Evolutionary conservation across 176 grass and related monocot genomes (phyloP).

Genomic region (Triticum turgidum): DNA sequence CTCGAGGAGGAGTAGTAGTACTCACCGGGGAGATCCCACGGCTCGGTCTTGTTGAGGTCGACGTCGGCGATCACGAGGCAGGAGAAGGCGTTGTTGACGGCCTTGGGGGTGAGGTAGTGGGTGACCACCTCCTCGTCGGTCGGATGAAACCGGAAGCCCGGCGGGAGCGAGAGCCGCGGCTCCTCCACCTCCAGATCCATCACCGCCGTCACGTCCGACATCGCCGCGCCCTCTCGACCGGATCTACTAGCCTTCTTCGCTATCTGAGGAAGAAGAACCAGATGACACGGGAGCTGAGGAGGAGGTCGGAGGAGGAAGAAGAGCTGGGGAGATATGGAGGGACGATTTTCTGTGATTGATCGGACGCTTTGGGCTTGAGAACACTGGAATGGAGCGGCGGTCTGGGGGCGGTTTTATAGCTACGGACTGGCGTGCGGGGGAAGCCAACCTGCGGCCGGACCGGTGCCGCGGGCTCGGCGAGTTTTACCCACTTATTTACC

Average conservation of each 20-base stretch:
- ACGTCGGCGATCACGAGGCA: conserved; percentile 75
- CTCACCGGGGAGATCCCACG: conserved; percentile 87
- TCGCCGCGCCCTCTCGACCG: background rate
- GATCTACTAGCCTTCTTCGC: background rate
- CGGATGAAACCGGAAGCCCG: conserved; percentile 92
- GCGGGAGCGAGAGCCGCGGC: conserved; percentile 50
- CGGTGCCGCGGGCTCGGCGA: background rate
- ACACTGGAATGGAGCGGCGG: background rate
- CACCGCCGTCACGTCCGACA: conserved; percentile 40
- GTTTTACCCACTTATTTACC: background rate
- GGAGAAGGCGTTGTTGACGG: conserved; percentile 36
- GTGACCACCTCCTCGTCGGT: conserved; percentile 77
- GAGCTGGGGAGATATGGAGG: too few relatives aligned
- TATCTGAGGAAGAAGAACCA: too few relatives aligned
- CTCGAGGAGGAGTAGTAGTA: background rate
- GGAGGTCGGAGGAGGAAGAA: too few relatives aligned
- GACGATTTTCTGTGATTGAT: background rate
- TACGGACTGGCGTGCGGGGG: conserved; percentile 22
- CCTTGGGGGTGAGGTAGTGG: conserved; percentile 67
- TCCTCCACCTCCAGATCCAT: conserved; percentile 25
- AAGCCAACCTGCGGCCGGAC: conserved; percentile 6
- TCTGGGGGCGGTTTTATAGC: background rate
- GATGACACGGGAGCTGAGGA: background rate
- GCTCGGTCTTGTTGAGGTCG: conserved; percentile 92
- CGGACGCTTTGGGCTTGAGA: conserved; percentile 18